These are phyloP conservation scores for Fusarium hostae DNA, from an alignment of 2,329 filamentous ascomycete genomes.

Conservation along the genomic window DNA sequence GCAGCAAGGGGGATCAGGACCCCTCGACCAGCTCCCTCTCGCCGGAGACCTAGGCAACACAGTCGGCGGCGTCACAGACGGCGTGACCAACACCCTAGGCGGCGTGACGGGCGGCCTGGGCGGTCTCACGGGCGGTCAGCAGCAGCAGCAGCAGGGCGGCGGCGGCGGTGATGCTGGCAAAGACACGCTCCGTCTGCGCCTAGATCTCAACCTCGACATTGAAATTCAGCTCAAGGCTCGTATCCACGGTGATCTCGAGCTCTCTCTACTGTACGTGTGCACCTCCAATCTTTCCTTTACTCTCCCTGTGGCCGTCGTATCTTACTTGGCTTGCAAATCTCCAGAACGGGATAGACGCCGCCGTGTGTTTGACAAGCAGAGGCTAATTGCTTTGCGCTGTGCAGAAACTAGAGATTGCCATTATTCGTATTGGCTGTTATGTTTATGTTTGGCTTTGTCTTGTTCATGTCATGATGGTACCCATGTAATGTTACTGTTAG, in stretches of 20 bases:
- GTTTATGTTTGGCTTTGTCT: background rate
- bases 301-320: conserved; percentile 31
- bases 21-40: conserved; percentile 53
- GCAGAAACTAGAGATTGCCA: conserved; percentile 29
- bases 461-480: conserved; percentile 30
- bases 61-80: conserved; percentile 54
- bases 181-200: conserved; percentile 73
- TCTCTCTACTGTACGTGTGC: conserved; percentile 72
- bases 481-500: conserved; percentile 34
- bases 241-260: conserved; percentile 84
- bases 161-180: conserved; percentile 58
- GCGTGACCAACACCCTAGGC: conserved; percentile 56
- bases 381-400: conserved; percentile 39
- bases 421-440: background rate
- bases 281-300: background rate
- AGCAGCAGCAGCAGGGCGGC: conserved; percentile 48
- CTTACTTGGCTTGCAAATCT: conserved; percentile 44
- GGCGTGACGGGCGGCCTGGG: conserved; percentile 53
- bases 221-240: conserved; percentile 88
- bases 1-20: conserved; percentile 31
- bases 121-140: conserved; percentile 52
- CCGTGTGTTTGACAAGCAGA: conserved; percentile 32
- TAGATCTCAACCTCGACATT: conserved; percentile 85
- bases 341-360: conserved; percentile 42
- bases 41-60: conserved; percentile 51